Evolutionary conservation across 2,329 filamentous ascomycete genomes (phyloP), one percentile per base, ranked within the genome.

Genomic region (Trichophyton equinum): DNA sequence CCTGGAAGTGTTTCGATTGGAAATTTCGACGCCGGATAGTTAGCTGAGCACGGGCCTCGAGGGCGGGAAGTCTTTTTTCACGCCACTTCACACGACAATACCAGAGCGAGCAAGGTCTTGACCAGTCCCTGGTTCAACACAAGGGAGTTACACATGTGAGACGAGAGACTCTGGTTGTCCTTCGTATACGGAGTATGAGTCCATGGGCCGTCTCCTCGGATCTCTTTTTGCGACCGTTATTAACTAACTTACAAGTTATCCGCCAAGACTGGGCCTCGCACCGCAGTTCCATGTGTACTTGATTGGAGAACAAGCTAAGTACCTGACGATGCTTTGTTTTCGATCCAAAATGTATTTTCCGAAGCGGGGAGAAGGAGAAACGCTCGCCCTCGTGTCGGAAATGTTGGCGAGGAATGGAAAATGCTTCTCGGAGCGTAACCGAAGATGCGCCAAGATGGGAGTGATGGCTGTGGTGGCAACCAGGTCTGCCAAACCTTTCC

Each of bases 361-460:
- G 51, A 55, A 55, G 51, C 51, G 51, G 51, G 51, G 51, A 51
- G 51, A 15, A 30, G 51, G 15, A 55, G 30, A 38, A 38, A 33
- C n/a, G 18, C 51, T 36, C 46, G 2, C 27, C 51, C 27, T 55
- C 51, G 51, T 55, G 33, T 55, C 33, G 51, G 51, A 38, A 55
- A 55, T 33, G 51, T 30, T 55, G 51, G 51, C 51, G 51, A 55
- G 51, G 11, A 55, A 55, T 27, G 30, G 27, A 30, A 55, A 55
- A 55, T 55, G 51, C 51, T 55, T 55, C 46, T 55, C 51, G 51
- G 51, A 55, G 51, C 51, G 51, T 55, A 33, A 55, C 51, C 51
- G 51, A 55, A 27, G 5, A 55, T 55, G 51, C 51, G 51, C 51
- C 51, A 55, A 55, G 51, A 36, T 55, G 51, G 30, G 27, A 55